Percentiles rank a stretch among this genome's conserved stretches.
Conservation (phyloP, 192 early-diverging fungal species). For the Backusella australiensis region DNA sequence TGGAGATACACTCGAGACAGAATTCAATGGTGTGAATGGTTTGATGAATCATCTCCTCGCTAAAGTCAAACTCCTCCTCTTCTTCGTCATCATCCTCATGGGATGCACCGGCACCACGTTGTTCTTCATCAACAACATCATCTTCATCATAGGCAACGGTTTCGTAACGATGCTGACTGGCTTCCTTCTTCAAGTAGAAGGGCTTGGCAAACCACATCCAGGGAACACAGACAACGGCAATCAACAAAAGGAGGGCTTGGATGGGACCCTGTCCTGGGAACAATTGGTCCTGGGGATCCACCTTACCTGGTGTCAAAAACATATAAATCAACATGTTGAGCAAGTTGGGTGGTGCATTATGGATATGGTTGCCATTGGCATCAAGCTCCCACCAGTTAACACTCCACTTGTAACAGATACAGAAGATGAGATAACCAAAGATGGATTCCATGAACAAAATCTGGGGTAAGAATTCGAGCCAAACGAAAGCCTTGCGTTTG, state of each 20-base stretch:
- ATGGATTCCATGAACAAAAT: conserved; percentile 89
- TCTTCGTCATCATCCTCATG: conserved; percentile 56
- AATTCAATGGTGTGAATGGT: conserved; percentile 99
- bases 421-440: conserved; percentile 93
- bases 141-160: conserved; percentile 43
- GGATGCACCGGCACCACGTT: conserved; percentile 56
- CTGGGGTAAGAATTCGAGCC: conserved; percentile 90
- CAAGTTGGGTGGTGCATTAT: conserved; percentile 84
- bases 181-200: conserved; percentile 77
- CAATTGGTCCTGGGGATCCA: conserved; percentile 65
- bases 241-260: conserved; percentile 76
- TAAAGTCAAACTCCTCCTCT: conserved; percentile 81
- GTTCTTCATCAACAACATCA: conserved; percentile 26
- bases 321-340: conserved; percentile 99
- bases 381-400: conserved; percentile 84
- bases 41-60: conserved; percentile 96
- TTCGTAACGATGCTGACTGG: conserved; percentile 76
- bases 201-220: conserved; percentile 98
- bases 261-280: conserved; percentile 84
- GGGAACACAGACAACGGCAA: conserved; percentile 89
- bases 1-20: conserved; percentile 92
- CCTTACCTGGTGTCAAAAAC: conserved; percentile 90
- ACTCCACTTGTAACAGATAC: conserved; percentile 96
- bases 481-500: conserved; percentile 75
- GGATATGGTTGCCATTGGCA: conserved; percentile 55